A percentile compares a stretch with the other conserved stretches of the same genome.
phyloP scores from a whole-genome alignment of 2,329 filamentous ascomycete species.

The Diplodia seriata region DNA sequence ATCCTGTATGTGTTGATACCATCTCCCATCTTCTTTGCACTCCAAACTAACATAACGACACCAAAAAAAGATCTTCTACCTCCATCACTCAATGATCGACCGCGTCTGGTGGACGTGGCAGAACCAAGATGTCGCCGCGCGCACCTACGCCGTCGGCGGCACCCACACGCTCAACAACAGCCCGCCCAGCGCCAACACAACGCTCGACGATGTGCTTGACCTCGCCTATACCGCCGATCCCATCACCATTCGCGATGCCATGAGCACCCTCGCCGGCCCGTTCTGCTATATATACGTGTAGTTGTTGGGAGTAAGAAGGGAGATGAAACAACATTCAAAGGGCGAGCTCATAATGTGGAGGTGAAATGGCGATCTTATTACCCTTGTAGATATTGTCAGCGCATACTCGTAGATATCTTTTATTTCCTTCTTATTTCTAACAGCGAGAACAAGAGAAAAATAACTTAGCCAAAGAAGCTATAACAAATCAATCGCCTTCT shows the following conservation, averaged over 20 bases:
- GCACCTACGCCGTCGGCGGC: slow-evolving; percentile 51
- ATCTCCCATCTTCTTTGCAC: neutral
- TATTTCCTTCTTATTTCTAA: neutral
- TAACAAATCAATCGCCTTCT: neutral
- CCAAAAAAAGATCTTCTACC: slow-evolving; percentile 48
- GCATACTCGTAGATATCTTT: neutral
- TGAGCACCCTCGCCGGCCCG: slow-evolving; percentile 54
- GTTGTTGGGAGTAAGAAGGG: neutral
- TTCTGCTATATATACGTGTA: slow-evolving; percentile 56
- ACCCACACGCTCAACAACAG: slow-evolving; percentile 55
- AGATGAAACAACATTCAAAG: neutral
- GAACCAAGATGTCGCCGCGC: slow-evolving; percentile 49
- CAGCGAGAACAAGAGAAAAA: neutral
- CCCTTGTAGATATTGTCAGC: neutral
- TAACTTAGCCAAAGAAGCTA: neutral
- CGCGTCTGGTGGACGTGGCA: slow-evolving; percentile 61
- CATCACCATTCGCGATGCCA: slow-evolving; percentile 49
- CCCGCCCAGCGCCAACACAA: slow-evolving; percentile 54
- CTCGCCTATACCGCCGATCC: slow-evolving; percentile 46
- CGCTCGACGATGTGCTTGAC: slow-evolving; percentile 53
- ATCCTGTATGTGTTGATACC: slow-evolving; percentile 41
- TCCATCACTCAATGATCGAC: slow-evolving; percentile 59
- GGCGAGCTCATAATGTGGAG: neutral
- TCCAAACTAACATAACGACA: neutral
- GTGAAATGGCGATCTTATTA: neutral